Conservation (phyloP, 202 grass and related monocot species). For the Elaeis oleifera region DNA sequence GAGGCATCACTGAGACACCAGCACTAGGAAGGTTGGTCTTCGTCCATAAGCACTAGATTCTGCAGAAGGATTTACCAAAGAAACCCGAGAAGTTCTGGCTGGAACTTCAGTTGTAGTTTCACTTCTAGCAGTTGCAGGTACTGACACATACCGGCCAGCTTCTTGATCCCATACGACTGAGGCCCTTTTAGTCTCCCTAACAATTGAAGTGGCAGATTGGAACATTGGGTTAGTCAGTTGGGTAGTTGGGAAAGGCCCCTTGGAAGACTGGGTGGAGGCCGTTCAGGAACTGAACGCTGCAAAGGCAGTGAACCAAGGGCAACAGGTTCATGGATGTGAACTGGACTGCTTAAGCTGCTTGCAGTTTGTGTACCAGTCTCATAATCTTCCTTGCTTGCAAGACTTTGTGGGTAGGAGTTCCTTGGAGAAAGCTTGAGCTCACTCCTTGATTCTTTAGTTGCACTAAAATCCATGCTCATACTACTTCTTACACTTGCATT, state of each 20-base stretch:
- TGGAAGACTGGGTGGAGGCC: slow-evolving; percentile 25
- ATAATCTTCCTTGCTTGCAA: slow-evolving; percentile 71
- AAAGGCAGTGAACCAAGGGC: slow-evolving; percentile 25
- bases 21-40: slow-evolving; percentile 28
- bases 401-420: slow-evolving; percentile 60
- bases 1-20: slow-evolving; percentile 32
- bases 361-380: slow-evolving; percentile 61
- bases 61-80: slow-evolving; percentile 45
- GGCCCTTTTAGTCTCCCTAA: slow-evolving; percentile 59
- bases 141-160: slow-evolving; percentile 82
- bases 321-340: slow-evolving; percentile 49
- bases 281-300: slow-evolving; percentile 18
- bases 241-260: slow-evolving; percentile 36
- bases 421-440: slow-evolving; percentile 56
- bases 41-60: slow-evolving; percentile 40
- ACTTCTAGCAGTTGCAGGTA: slow-evolving; percentile 37
- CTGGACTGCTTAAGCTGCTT: slow-evolving; percentile 81
- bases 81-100: slow-evolving; percentile 25
- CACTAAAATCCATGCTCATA: slow-evolving; percentile 51
- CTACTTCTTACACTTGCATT: slow-evolving; percentile 70
- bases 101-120: slow-evolving; percentile 29
- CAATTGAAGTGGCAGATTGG: slow-evolving; percentile 59
- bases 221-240: slow-evolving; percentile 79
- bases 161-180: slow-evolving; percentile 98
- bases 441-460: slow-evolving; percentile 49